These are phyloP conservation scores for Panus rudis DNA, from an alignment of 768 basidiomycete species.

Conservation along the genomic window DNA sequence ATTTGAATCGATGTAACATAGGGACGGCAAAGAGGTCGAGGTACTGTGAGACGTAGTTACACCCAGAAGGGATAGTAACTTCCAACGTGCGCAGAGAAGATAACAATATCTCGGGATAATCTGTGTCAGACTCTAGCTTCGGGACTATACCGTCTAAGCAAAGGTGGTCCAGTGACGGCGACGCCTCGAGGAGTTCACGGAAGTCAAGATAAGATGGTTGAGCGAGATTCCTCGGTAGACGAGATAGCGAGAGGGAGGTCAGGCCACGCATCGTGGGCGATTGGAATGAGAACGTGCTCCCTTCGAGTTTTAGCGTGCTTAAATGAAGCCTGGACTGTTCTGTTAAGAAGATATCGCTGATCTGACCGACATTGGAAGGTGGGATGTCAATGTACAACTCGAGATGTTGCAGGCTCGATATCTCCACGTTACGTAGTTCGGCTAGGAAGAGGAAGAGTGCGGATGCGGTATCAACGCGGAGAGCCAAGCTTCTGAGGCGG, in stretches of 20 bases:
- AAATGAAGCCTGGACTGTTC: neutral
- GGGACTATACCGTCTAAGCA: conserved; percentile 4
- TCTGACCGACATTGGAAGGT: neutral
- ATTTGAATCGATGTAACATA: neutral
- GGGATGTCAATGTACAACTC: neutral
- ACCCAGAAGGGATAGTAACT: neutral
- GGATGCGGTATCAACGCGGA: neutral
- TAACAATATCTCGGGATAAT: conserved; percentile 3
- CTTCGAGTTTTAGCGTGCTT: neutral
- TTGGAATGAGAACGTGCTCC: conserved; percentile 1
- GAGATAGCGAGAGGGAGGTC: conserved; percentile 3
- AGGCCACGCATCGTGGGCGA: conserved; percentile 1
- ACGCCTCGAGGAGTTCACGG: conserved; percentile 1
- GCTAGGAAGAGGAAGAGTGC: conserved; percentile 1
- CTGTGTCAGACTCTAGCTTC: neutral
- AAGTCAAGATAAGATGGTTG: neutral
- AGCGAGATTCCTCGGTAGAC: conserved; percentile 1
- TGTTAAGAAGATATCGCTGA: neutral
- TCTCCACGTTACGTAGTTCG: neutral
- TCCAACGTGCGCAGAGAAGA: conserved; percentile 1
- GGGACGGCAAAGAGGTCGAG: conserved; percentile 4
- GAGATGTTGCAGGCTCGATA: neutral
- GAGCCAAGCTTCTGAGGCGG: neutral
- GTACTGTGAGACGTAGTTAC: conserved; percentile 1
- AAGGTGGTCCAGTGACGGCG: conserved; percentile 2